Evolutionary conservation across 257 asterid genomes (phyloP), one percentile per base, ranked within the genome.

Genomic region (Pogostemon cablin): DNA sequence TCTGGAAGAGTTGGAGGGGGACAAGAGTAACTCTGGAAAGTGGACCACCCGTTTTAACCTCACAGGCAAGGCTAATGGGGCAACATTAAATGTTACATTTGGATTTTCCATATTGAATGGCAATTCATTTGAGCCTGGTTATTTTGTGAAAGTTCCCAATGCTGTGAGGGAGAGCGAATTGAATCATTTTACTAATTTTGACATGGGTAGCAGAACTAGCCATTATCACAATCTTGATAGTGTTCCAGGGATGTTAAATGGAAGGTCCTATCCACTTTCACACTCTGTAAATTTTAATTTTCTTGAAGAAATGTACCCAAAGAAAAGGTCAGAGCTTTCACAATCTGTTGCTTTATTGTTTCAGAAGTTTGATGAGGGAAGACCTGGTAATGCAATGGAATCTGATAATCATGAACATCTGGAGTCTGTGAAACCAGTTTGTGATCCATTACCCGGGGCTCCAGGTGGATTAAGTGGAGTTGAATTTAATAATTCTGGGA

Each of bases 1-100:
- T 63, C 57, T 91, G 62, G 95, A 87, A 74, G 98, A 88, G 77
- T 81, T 93, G 74, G 88, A 77, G 42, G 84, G 74, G 79, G 88
- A 78, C 50, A 82, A 82, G 78, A 77, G 91, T 82, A 76, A 84
- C 65, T 78, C 91, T 4, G 96, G 93, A 35, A 91, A 84, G 81
- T 91, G 97, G 97, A 83, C 90, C 62, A 91, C 99, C 3, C 80
- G 96, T 74, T 86, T 91, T 81, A 89, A 91, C 73, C 98, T 93
- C 71, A 71, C 85, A 39, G 96, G 96, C 61, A 82, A 72, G 80
- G 96, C 95, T 73, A 85, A 86, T 80, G 97, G 91, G 62, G 97
- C 98, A 4, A 40, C 66, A 20, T 73, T 93, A 71, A 85, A 87
- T 84, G 91, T 91, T 69, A 93, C 88, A 82, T 85, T 93, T 57